Percentiles rank a stretch among this genome's conserved stretches.
Conservation (phyloP, 2,329 filamentous ascomycete genomes). For the Phyllosticta ampelicida region DNA sequence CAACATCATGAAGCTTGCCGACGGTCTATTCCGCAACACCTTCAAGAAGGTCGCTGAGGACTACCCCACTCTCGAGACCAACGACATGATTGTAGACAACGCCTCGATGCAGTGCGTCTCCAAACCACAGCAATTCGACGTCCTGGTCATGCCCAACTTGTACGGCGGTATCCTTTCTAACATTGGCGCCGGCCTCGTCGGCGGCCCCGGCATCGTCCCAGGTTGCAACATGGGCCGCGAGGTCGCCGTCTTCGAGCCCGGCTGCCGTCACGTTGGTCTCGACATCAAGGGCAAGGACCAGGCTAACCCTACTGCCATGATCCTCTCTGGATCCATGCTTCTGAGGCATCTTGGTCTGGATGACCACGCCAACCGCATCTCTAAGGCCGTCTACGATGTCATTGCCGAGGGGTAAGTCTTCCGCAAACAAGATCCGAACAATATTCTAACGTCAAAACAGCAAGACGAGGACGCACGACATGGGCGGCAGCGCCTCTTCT, state of each 20-base stretch:
- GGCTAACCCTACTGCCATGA: conserved; percentile 92
- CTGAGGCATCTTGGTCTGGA: conserved; percentile 94
- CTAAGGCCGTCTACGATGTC: conserved; percentile 69
- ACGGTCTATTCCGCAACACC: conserved; percentile 96
- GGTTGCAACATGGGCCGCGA: conserved; percentile 99
- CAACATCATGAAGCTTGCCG: conserved; percentile 99
- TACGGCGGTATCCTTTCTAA: conserved; percentile 99
- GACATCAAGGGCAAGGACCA: conserved; percentile 99
- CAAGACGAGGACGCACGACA: conserved; percentile 81
- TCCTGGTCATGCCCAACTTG: conserved; percentile 99
- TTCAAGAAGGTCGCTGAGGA: conserved; percentile 90
- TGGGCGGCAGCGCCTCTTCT: conserved; percentile 84
- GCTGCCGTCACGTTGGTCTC: conserved; percentile 96
- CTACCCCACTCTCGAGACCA: conserved; percentile 88
- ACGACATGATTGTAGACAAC: conserved; percentile 99
- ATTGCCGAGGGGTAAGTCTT: conserved; percentile 77
- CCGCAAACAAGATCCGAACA: neutral
- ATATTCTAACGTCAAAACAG: conserved; percentile 39
- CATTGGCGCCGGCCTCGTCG: conserved; percentile 93
- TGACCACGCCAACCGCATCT: conserved; percentile 97
- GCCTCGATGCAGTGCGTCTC: conserved; percentile 99
- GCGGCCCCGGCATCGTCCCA: conserved; percentile 91
- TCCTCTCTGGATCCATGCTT: conserved; percentile 94
- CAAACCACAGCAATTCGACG: conserved; percentile 94
- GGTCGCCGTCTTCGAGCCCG: conserved; percentile 96